Evolutionary conservation across 1,284 basidiomycete species (phyloP), one percentile per base, ranked within the genome.

Genomic region (Schizophyllum commune): DNA sequence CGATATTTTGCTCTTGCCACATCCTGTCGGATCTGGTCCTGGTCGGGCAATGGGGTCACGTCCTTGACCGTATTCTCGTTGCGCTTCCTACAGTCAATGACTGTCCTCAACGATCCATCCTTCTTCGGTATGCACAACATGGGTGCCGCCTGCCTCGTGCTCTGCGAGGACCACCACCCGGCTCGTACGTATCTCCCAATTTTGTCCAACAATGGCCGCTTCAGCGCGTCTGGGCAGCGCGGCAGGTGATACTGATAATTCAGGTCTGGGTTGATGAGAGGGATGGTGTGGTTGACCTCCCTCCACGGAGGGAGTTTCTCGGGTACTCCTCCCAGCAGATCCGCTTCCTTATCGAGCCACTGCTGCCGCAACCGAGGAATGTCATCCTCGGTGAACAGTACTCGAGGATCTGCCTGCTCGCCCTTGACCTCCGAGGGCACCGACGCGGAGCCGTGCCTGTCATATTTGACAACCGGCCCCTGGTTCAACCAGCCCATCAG

Each of bases 271-370:
- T 75, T 68, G 20, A 74, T 71, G 1, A 75, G 15, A 0, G 70
- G 71, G 0, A 74, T 74, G 0, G 8, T 27, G 57, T 76, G 74
- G 54, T 75, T 75, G 4, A 76, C 70, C 0, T 55, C 70, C 0
- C 67, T 32, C 0, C 74, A 47, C 0, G 71, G 73, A 0, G 73
- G 74, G 52, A 75, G 32, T 32, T 2, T 27, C 27, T 27, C 27
- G 27, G 27, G 27, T 5, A 27, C 27, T 27, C 27, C 27, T 27
- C 27, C 27, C 3, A 27, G 27, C 27, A 27, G 27, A 5, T 27
- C 27, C 2, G 27, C 27, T 5, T 27, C 27, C 27, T 27, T 27
- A 5, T 27, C 27, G 27, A 27, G 27, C 27, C 27, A 27, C 27
- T 27, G 27, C 27, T 27, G 27, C 5, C 5, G 27, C 27, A 27